Conservation (phyloP, 2,329 filamentous ascomycete genomes). For the Scopulariopsis brevicaulis region DNA sequence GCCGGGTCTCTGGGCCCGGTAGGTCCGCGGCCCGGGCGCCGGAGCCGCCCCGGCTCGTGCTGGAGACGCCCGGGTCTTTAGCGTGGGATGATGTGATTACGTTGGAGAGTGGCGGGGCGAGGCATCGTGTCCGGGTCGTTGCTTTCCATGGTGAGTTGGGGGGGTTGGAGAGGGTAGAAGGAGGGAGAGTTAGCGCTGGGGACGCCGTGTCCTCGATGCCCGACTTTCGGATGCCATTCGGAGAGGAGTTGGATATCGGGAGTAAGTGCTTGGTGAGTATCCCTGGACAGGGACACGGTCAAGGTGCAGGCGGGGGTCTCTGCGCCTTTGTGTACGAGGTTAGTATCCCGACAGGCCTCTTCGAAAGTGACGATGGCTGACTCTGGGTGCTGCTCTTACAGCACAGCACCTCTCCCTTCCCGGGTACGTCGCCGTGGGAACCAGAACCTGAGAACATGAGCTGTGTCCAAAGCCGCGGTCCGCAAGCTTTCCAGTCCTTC, state of each 20-base stretch:
- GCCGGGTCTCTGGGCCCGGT: slow-evolving; percentile 9
- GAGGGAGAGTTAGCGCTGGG: slow-evolving; percentile 4
- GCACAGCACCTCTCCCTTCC: background rate
- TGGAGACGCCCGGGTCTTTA: slow-evolving; percentile 25
- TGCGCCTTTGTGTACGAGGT: slow-evolving; percentile 45
- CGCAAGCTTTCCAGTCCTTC: slow-evolving; percentile 34
- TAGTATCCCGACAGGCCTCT: slow-evolving; percentile 8
- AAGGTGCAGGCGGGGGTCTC: slow-evolving; percentile 22
- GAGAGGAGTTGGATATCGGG: slow-evolving; percentile 25
- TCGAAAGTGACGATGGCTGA: background rate
- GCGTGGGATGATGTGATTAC: slow-evolving; percentile 38
- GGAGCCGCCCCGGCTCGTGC: slow-evolving; percentile 2
- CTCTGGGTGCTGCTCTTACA: background rate
- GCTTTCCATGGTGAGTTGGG: slow-evolving; percentile 30
- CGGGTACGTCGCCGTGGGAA: background rate
- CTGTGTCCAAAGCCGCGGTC: slow-evolving; percentile 27
- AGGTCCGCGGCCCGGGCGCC: slow-evolving; percentile 11
- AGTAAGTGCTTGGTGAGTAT: slow-evolving; percentile 33
- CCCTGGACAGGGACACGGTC: slow-evolving; percentile 17
- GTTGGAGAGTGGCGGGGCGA: slow-evolving; percentile 20
- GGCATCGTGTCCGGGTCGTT: slow-evolving; percentile 27
- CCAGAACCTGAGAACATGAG: background rate
- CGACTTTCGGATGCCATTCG: slow-evolving; percentile 19
- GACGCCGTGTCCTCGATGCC: slow-evolving; percentile 19
- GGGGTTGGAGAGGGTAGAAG: slow-evolving; percentile 15